These are phyloP conservation scores for Parascedosporium putredinis DNA, from an alignment of 2,329 filamentous ascomycete genomes.

Conservation along the genomic window DNA sequence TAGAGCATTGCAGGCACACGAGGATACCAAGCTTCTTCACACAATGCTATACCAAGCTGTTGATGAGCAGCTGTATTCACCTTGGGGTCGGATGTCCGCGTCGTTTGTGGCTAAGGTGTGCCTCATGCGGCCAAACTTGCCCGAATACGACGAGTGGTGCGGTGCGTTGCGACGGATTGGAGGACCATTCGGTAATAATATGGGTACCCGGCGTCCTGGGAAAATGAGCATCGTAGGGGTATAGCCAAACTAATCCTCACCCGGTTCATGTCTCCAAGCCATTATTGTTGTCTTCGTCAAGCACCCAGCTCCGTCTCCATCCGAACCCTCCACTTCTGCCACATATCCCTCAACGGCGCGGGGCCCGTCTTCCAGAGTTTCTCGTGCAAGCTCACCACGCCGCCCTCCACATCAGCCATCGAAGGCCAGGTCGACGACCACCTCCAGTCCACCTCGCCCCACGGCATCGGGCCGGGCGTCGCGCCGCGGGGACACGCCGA, in stretches of 20 bases:
- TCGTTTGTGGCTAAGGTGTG: neutral
- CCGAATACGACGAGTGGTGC: neutral
- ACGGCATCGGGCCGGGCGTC: constrained; percentile 27
- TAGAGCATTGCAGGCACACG: neutral
- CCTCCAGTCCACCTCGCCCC: constrained; percentile 24
- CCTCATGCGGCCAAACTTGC: neutral
- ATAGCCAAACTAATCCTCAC: too few species aligned
- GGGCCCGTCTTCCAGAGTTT: constrained; percentile 23
- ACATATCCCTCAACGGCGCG: constrained; percentile 7
- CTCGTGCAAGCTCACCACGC: constrained; percentile 25
- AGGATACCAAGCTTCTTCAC: neutral
- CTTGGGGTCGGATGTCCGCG: neutral
- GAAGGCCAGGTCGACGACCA: constrained; percentile 30
- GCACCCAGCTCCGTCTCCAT: constrained; percentile 3
- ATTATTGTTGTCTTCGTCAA: too few species aligned
- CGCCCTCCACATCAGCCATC: constrained; percentile 20
- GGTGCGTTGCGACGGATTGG: neutral
- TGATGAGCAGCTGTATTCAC: neutral
- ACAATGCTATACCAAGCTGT: neutral
- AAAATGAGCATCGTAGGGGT: neutral
- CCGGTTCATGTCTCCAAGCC: too few species aligned
- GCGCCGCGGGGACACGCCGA: neutral
- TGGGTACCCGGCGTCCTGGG: neutral
- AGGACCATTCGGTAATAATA: neutral
- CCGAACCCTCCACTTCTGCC: constrained; percentile 1